Evolutionary conservation across 768 basidiomycete species (phyloP), one percentile per base, ranked within the genome.

Genomic region (Russula vinacea): DNA sequence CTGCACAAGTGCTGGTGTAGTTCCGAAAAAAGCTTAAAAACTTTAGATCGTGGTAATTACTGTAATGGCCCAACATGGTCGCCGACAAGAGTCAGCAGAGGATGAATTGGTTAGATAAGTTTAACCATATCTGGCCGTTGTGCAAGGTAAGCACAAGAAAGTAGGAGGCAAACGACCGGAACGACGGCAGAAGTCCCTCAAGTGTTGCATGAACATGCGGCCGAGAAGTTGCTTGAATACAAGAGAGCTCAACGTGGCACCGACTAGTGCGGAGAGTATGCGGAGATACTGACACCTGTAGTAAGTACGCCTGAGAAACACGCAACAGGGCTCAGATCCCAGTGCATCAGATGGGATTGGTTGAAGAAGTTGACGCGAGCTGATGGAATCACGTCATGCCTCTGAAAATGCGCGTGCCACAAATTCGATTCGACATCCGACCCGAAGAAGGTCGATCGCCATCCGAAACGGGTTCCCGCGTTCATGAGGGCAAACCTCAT

Each of bases 21-120:
- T 54, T 45, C 52, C 32, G 60, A 29, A 40, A 52, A 37, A 47
- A 37, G 8, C 33, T 11, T 19, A 32, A 42, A 52, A 53, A 8
- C n/a, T n/a, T 24, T 13, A 45, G 52, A 44, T 58, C 26, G 51
- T 54, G 62, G 52, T 40, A 45, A 64, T 64, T 55, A 29, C 29
- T n/a, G 29, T 29, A 29, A 29, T 29, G 29, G 5, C 29, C 29
- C 2, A 29, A n/a, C n/a, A n/a, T n/a, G 35, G 1, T 49, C 33
- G 9, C 26, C 26, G 19, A 53, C 56, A 52, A 39, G 47, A 26
- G 42, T 19, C 29, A 26, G n/a, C 35, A 11, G 19, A 37, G 35
- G 29, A 24, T 11, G 40, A 33, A n/a, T n/a, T n/a, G n/a, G n/a
- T n/a, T n/a, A n/a, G n/a, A n/a, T n/a, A n/a, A n/a, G n/a, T n/a